These are phyloP conservation scores for Tillandsia fasciculata DNA, from an alignment of 176 grass and related monocot species.

Conservation along the genomic window DNA sequence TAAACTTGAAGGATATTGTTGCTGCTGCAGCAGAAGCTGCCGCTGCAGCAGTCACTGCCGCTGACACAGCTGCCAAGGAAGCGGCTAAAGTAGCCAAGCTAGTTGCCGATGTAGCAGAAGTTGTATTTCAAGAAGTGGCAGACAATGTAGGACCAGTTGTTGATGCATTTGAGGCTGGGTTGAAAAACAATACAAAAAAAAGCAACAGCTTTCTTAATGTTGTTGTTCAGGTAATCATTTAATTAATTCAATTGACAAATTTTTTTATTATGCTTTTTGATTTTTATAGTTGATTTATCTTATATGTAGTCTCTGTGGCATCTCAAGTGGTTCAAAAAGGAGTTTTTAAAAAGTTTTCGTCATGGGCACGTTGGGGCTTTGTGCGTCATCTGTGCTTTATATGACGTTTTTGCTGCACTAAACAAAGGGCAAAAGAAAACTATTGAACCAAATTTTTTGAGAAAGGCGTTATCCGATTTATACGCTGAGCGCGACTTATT, in stretches of 20 bases:
- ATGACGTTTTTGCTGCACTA: constrained; percentile 66
- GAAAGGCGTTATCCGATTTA: constrained; percentile 78
- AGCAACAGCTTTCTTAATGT: constrained; percentile 97
- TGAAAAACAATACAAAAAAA: constrained; percentile 93
- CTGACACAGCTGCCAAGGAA: no score
- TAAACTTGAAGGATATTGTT: no score
- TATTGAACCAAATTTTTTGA: constrained; percentile 79
- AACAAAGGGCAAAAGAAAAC: constrained; percentile 54
- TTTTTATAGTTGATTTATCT: constrained; percentile 13
- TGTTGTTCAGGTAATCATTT: constrained; percentile 71
- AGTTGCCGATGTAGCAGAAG: no score
- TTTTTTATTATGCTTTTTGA: constrained; percentile 7
- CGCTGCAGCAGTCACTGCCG: no score
- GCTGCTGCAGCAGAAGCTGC: no score
- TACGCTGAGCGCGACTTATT: constrained; percentile 90
- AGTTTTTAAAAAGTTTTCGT: constrained; percentile 63
- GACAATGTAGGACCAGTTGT: no score
- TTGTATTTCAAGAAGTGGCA: no score
- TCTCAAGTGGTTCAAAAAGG: constrained; percentile 55
- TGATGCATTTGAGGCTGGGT: constrained; percentile 53
- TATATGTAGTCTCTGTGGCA: constrained; percentile 81
- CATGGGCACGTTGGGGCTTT: constrained; percentile 76
- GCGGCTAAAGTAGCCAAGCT: no score
- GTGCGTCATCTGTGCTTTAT: constrained; percentile 88
- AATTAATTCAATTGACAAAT: not conserved